phyloP scores from a whole-genome alignment of 768 basidiomycete genomes.

The Symmetrospora coprosmae region DNA sequence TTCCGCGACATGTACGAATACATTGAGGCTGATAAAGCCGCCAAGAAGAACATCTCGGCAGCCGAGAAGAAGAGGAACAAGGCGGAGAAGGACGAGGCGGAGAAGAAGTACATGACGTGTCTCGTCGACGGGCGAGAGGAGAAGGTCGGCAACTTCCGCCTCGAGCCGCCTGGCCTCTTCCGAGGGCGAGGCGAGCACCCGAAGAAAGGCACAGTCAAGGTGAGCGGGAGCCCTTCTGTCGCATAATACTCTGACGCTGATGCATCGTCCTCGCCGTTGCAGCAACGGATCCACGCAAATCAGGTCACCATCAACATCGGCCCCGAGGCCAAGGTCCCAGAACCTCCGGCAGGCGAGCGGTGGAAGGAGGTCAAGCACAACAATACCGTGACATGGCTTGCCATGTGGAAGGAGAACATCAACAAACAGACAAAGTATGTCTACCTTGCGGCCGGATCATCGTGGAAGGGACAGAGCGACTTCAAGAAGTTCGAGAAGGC shows the following conservation, averaged over 20 bases:
- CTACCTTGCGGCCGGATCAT: constrained; percentile 91
- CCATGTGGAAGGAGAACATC: constrained; percentile 97
- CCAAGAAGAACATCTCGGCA: constrained; percentile 69
- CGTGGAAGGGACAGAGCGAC: constrained; percentile 95
- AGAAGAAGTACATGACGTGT: constrained; percentile 71
- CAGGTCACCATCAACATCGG: constrained; percentile 95
- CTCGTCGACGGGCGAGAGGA: constrained; percentile 91
- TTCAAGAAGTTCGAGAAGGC: constrained; percentile 97
- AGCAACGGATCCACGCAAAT: constrained; percentile 81
- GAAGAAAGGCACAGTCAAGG: constrained; percentile 89
- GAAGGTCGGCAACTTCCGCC: constrained; percentile 93
- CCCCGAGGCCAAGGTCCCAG: constrained; percentile 53
- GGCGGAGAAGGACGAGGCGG: constrained; percentile 65
- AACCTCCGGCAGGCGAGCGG: constrained; percentile 78
- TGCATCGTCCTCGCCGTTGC: not conserved
- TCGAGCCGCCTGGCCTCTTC: constrained; percentile 97
- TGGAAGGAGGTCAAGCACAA: constrained; percentile 85
- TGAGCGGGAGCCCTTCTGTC: constrained; percentile 34
- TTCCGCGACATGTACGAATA: constrained; percentile 88
- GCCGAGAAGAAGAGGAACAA: constrained; percentile 87
- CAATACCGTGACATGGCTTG: constrained; percentile 97
- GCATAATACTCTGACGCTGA: not conserved
- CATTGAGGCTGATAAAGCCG: constrained; percentile 80
- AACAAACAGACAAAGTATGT: constrained; percentile 82
- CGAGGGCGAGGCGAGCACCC: constrained; percentile 96